Conservation (phyloP, 2,329 filamentous ascomycete species). For the Endothia cerciana region DNA sequence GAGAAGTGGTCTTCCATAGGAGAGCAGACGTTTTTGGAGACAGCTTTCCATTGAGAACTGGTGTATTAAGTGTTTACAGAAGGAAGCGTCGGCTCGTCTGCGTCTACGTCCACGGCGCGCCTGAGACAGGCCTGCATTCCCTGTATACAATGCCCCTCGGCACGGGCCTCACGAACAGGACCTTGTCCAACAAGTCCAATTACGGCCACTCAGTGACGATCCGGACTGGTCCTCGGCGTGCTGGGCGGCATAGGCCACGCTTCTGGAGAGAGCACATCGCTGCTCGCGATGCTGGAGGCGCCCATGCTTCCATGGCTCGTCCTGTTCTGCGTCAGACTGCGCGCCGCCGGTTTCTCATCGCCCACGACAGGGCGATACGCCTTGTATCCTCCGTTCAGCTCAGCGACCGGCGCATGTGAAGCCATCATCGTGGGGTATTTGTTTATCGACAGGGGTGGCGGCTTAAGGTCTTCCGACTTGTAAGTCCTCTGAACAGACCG, state of each 20-base stretch:
- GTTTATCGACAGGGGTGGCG: constrained; percentile 14
- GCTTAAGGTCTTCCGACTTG: background rate
- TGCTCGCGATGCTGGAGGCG: constrained; percentile 12
- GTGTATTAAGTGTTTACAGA: background rate
- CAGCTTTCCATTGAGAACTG: too few relatives aligned
- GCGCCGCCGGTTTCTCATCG: background rate
- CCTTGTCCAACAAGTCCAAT: background rate
- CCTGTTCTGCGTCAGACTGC: constrained; percentile 3
- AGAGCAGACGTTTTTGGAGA: too few relatives aligned
- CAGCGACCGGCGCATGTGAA: constrained; percentile 8
- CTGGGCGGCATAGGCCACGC: constrained; percentile 15
- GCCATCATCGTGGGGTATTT: constrained; percentile 1
- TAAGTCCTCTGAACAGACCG: background rate
- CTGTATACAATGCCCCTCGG: background rate
- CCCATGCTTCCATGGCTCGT: constrained; percentile 5
- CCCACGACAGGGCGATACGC: background rate
- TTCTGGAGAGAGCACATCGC: constrained; percentile 14
- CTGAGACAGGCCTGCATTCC: too few relatives aligned
- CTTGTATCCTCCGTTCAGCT: constrained; percentile 16
- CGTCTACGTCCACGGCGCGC: background rate
- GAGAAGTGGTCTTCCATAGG: too few relatives aligned
- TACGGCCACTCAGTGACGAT: background rate
- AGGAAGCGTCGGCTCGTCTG: background rate
- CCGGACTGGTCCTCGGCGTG: constrained; percentile 13
- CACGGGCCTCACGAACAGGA: background rate